Conservation (phyloP, 2,329 filamentous ascomycete species). For the Colletotrichum karsti region DNA sequence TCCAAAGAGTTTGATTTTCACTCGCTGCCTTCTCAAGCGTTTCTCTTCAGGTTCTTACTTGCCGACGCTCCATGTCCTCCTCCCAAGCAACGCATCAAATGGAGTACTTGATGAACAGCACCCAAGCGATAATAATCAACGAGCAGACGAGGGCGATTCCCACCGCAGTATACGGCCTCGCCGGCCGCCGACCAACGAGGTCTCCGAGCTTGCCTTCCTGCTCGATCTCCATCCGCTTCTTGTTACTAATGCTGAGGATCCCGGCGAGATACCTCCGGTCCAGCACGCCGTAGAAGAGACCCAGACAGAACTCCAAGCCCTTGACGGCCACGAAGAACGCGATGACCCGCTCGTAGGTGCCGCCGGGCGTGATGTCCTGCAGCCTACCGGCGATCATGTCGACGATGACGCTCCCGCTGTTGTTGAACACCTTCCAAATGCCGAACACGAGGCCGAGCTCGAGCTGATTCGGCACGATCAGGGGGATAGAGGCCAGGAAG, state of each 20-base stretch:
- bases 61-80: no score
- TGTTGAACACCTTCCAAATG: slow-evolving; percentile 39
- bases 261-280: slow-evolving; percentile 30
- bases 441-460: slow-evolving; percentile 36
- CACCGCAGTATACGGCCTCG: slow-evolving; percentile 3
- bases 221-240: slow-evolving; percentile 30
- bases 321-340: slow-evolving; percentile 36
- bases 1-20: no score
- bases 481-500: slow-evolving; percentile 35
- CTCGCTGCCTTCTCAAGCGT: no score
- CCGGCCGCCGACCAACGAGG: slow-evolving; percentile 26
- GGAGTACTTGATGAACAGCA: slow-evolving; percentile 30
- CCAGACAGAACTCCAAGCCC: slow-evolving; percentile 36
- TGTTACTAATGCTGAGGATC: slow-evolving; percentile 31
- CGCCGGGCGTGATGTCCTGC: slow-evolving; percentile 35
- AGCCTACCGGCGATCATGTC: slow-evolving; percentile 37
- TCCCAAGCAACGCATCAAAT: no score
- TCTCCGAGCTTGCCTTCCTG: slow-evolving; percentile 24
- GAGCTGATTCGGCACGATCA: slow-evolving; percentile 33
- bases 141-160: slow-evolving; percentile 13
- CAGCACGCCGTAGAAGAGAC: slow-evolving; percentile 34
- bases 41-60: no score
- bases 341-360: slow-evolving; percentile 35
- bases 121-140: slow-evolving; percentile 33
- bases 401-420: slow-evolving; percentile 35